Base-by-base conservation (phyloP, 2,329 filamentous ascomycete species). In the Colletotrichum tropicicola region DNA sequence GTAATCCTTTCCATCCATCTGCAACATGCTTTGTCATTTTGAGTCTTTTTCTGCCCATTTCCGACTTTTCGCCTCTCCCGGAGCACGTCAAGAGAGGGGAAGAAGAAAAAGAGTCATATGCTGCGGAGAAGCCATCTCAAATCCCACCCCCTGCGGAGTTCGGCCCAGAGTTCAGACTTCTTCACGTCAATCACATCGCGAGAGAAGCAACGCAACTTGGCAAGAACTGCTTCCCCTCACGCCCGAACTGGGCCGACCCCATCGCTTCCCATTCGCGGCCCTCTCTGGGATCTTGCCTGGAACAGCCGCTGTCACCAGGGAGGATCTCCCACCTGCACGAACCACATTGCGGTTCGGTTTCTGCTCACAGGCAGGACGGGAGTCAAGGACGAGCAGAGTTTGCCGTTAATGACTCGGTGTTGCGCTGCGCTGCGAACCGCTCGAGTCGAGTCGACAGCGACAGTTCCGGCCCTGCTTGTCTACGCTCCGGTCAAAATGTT, bases 1-100 rank as follows among this genome's bases (percentile, higher is more conserved):
- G 12, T 9, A n/a, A n/a, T 3, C 17, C 15, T n/a, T 27, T 21
- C 21, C 54, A 17, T 15, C 54, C 53, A 59, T 47, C 27, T 51
- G 44, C 57, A 39, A 9, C 23, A 12, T 60, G 56, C 55, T 59
- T 64, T 54, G 61, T 65, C 61, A 61, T 48, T 48, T 56, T 39
- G 62, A 56, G 57, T 47, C 56, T 51, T 65, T 61, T 59, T 59
- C 57, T 65, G 32, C 49, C 44, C 56, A 10, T 19, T 27, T 39
- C 35, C 47, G 28, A 39, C 30, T 53, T 62, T 51, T 51, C 13
- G 15, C 32, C 23, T 23, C 19, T 25, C 45, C 35, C 19, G 25
- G 19, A 51, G 48, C 35, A 62, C 15, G n/a, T 30, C 55, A 51
- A 58, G 32, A 48, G 44, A 48, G 43, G 54, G 43, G 32, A 39